Conservation (phyloP, 2,329 filamentous ascomycete genomes). For the Trichoderma gracile region DNA sequence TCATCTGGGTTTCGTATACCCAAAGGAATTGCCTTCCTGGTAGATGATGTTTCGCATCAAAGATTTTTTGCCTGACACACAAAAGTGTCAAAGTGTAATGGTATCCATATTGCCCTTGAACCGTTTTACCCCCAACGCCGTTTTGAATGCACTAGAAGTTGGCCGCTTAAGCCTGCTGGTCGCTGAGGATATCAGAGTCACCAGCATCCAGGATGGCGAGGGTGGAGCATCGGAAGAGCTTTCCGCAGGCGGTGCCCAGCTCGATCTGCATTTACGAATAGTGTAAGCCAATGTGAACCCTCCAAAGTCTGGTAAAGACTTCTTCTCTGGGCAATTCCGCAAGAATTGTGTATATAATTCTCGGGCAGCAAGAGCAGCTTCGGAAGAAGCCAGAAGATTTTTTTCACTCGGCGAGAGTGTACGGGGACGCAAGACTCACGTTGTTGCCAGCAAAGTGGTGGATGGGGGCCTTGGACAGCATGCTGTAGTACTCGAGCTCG, state of each 20-base stretch:
- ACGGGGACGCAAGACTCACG: constrained; percentile 66
- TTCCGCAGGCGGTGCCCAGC: constrained; percentile 96
- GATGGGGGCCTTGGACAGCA: constrained; percentile 90
- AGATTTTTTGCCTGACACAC: constrained; percentile 35
- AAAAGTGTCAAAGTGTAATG: constrained; percentile 35
- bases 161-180: constrained; percentile 62
- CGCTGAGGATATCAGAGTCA: constrained; percentile 95
- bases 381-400: no score
- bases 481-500: constrained; percentile 93
- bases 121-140: constrained; percentile 49
- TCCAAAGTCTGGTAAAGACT: constrained; percentile 83
- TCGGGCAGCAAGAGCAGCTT: constrained; percentile 29
- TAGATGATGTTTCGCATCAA: constrained; percentile 31
- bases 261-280: constrained; percentile 70
- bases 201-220: constrained; percentile 97
- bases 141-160: constrained; percentile 34
- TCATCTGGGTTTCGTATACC: background rate
- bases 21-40: constrained; percentile 28
- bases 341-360: constrained; percentile 32
- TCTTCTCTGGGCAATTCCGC: constrained; percentile 80
- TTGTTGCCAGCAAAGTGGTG: constrained; percentile 99
- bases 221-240: constrained; percentile 97
- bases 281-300: constrained; percentile 69
- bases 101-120: constrained; percentile 41
- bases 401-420: constrained; percentile 30